phyloP scores from a whole-genome alignment of 805 yeast species.

The Lachancea kluyveri region DNA sequence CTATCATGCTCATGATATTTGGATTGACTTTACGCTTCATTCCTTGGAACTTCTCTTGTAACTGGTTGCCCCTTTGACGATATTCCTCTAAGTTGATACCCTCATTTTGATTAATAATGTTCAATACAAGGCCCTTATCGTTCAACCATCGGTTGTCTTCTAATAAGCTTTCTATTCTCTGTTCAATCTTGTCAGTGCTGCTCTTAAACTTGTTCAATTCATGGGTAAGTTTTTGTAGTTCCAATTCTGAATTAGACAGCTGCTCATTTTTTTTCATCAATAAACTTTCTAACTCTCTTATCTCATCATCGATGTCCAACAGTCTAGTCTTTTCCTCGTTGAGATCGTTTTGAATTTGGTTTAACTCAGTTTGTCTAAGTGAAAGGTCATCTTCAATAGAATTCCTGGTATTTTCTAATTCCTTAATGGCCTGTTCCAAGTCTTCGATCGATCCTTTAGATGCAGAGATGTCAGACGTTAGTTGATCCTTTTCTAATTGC shows the following conservation, averaged over 20 bases:
- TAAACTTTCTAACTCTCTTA: slow-evolving; percentile 48
- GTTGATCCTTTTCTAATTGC: slow-evolving; percentile 67
- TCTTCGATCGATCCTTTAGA: slow-evolving; percentile 39
- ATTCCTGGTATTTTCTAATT: slow-evolving; percentile 28
- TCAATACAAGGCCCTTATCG: slow-evolving; percentile 52
- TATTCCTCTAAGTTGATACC: slow-evolving; percentile 59
- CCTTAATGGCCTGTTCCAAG: slow-evolving; percentile 30
- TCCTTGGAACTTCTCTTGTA: slow-evolving; percentile 51
- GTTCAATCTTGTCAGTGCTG: slow-evolving; percentile 32
- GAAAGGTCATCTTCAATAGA: slow-evolving; percentile 24
- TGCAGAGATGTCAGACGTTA: slow-evolving; percentile 46
- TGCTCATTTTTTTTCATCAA: slow-evolving; percentile 37
- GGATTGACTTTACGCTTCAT: slow-evolving; percentile 80
- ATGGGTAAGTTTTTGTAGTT: slow-evolving; percentile 47
- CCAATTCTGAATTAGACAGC: slow-evolving; percentile 42
- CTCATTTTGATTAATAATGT: slow-evolving; percentile 55
- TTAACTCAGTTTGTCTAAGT: slow-evolving; percentile 17
- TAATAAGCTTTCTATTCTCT: slow-evolving; percentile 40
- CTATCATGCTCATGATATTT: slow-evolving; percentile 86
- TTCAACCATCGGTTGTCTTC: slow-evolving; percentile 65
- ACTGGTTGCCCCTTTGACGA: slow-evolving; percentile 47
- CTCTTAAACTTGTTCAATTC: slow-evolving; percentile 45
- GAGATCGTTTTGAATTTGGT: slow-evolving; percentile 24
- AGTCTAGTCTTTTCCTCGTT: slow-evolving; percentile 46
- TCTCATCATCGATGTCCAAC: slow-evolving; percentile 70